These are phyloP conservation scores for Aphanomyces invadans DNA, from an alignment of 352 stramenopile species.

Conservation along the genomic window DNA sequence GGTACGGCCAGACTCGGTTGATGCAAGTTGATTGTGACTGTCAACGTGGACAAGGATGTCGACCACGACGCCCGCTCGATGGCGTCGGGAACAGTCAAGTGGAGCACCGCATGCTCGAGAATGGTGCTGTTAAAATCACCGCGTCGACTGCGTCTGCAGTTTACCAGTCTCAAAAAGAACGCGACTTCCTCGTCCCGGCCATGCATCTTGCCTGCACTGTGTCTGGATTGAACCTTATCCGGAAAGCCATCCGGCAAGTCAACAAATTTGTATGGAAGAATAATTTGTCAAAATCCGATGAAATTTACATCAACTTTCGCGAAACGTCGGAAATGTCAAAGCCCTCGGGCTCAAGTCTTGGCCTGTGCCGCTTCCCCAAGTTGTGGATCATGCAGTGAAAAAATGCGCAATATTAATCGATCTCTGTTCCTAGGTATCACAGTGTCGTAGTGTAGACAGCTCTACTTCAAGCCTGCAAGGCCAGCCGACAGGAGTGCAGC, in stretches of 20 bases:
- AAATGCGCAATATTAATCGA: not conserved
- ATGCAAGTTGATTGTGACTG: conserved; percentile 11
- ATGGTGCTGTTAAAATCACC: conserved; percentile 23
- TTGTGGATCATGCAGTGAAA: too few species aligned
- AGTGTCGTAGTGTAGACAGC: not conserved
- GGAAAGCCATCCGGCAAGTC: too few species aligned
- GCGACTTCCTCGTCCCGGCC: conserved; percentile 4
- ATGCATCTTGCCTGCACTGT: not conserved
- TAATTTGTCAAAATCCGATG: too few species aligned
- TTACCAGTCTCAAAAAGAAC: conserved; percentile 19
- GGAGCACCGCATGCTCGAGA: conserved; percentile 10
- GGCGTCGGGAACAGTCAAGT: conserved; percentile 12
- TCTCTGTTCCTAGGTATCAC: not conserved
- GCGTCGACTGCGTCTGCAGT: conserved; percentile 21
- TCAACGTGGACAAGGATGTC: not conserved
- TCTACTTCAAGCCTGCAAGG: not conserved
- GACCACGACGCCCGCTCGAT: conserved; percentile 14
- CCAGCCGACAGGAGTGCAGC: conserved; percentile 10
- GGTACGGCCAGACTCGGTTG: not conserved
- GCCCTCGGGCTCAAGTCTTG: too few species aligned
- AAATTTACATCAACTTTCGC: too few species aligned
- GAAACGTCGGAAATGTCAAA: too few species aligned
- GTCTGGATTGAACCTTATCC: not conserved
- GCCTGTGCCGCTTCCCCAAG: too few species aligned
- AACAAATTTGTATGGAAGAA: too few species aligned